Percentiles rank a stretch among this genome's conserved stretches.
These are phyloP conservation scores for Vitis rupestris DNA, from an alignment of 164 flowering plant genomes.

Conservation along the genomic window DNA sequence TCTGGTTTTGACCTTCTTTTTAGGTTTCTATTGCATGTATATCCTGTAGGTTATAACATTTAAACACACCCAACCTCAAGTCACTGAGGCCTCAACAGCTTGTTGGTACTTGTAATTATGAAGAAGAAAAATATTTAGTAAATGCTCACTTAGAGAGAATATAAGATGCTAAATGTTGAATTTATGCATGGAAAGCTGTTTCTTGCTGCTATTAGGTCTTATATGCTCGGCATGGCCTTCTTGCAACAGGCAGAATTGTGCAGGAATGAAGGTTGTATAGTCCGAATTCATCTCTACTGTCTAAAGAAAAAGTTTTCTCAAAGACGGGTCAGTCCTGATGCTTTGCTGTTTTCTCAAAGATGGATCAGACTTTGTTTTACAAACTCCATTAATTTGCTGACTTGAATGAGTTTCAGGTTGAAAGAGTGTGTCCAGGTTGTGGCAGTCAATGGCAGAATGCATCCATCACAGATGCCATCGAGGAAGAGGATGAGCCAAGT, in stretches of 20 bases:
- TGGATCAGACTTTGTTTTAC: background rate
- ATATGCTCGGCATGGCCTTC: background rate
- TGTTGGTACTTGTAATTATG: too few species aligned
- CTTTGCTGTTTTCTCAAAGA: background rate
- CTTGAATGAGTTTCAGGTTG: conserved; percentile 36
- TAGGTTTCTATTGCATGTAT: too few species aligned
- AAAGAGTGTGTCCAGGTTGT: conserved; percentile 72
- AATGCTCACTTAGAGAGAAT: too few species aligned
- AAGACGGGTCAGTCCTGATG: conserved; percentile 30
- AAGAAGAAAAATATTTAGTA: too few species aligned
- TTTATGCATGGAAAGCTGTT: too few species aligned
- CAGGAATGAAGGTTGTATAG: conserved; percentile 52
- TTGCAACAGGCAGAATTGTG: conserved; percentile 39
- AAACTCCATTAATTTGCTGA: background rate
- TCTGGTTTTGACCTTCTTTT: too few species aligned
- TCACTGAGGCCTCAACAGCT: too few species aligned
- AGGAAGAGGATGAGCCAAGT: conserved; percentile 32
- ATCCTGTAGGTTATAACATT: too few species aligned
- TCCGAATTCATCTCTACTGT: conserved; percentile 77
- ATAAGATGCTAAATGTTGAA: too few species aligned
- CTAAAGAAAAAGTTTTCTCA: conserved; percentile 56
- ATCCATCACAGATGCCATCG: conserved; percentile 37
- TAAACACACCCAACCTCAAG: too few species aligned
- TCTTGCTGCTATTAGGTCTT: background rate
- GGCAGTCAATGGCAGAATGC: conserved; percentile 45